phyloP scores from a whole-genome alignment of 1,139 yeast genomes.

The Diutina mesorugosa region DNA sequence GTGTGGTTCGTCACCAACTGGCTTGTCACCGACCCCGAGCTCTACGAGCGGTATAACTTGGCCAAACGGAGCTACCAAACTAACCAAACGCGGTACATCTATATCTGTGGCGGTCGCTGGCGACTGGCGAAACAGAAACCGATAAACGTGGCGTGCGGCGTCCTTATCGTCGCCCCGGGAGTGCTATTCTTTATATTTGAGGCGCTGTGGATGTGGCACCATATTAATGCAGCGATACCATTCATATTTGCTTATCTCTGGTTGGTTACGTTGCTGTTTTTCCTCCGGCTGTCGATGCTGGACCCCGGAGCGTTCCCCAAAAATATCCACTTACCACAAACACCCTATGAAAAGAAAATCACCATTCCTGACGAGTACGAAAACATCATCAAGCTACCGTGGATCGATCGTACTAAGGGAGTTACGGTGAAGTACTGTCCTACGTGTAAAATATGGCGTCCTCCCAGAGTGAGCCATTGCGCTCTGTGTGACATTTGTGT shows the following conservation, averaged over 20 bases:
- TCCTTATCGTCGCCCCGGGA: slow-evolving; percentile 29
- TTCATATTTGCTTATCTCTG: slow-evolving; percentile 48
- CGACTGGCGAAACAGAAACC: slow-evolving; percentile 28
- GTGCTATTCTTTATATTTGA: slow-evolving; percentile 32
- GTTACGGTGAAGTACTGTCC: slow-evolving; percentile 34
- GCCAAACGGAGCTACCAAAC: slow-evolving; percentile 19
- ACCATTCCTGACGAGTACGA: slow-evolving; percentile 50
- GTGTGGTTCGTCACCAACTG: slow-evolving; percentile 22
- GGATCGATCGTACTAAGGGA: slow-evolving; percentile 11
- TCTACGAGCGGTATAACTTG: slow-evolving; percentile 6
- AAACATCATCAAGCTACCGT: slow-evolving; percentile 43
- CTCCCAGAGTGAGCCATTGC: slow-evolving; percentile 33
- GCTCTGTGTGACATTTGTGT: slow-evolving; percentile 32
- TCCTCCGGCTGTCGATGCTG: slow-evolving; percentile 39
- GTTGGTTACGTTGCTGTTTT: slow-evolving; percentile 33
- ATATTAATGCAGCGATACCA: slow-evolving; percentile 45
- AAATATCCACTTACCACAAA: slow-evolving; percentile 43
- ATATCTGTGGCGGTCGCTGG: slow-evolving; percentile 55
- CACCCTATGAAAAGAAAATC: slow-evolving; percentile 7
- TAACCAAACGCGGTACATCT: slow-evolving; percentile 22
- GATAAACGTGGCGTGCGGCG: slow-evolving; percentile 19
- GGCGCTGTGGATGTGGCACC: slow-evolving; percentile 46
- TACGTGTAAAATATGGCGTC: slow-evolving; percentile 37
- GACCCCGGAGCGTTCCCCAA: slow-evolving; percentile 72
- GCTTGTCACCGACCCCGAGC: slow-evolving; percentile 29